Conservation (phyloP, 805 yeast species). For the Helenozyma rhizophorensis region DNA sequence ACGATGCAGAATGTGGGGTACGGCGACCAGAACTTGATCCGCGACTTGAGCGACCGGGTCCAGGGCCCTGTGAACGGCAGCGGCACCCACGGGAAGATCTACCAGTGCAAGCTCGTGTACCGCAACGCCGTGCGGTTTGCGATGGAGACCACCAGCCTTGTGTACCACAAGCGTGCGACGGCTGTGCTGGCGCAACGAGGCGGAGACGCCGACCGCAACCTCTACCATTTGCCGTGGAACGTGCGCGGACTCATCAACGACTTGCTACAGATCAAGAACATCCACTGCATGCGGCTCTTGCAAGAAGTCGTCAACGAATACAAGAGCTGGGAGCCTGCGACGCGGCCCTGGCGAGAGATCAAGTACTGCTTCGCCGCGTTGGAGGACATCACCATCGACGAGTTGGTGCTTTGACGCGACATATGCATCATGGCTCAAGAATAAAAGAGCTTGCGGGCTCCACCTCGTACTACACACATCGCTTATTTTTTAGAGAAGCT, state of each 20-base stretch:
- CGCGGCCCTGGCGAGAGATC: constrained; percentile 29
- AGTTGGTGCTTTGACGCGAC: constrained; percentile 15
- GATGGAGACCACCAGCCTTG: constrained; percentile 34
- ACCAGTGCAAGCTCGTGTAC: constrained; percentile 22
- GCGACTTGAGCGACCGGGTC: constrained; percentile 27
- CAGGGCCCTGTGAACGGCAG: constrained; percentile 19
- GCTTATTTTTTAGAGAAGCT: too few relatives aligned
- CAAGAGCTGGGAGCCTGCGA: constrained; percentile 25
- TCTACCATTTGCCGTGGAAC: constrained; percentile 36
- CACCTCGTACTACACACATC: too few relatives aligned
- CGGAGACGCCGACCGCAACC: constrained; percentile 12
- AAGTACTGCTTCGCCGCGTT: constrained; percentile 31
- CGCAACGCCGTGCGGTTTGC: constrained; percentile 26
- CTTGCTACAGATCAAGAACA: constrained; percentile 27
- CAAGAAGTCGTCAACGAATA: constrained; percentile 22
- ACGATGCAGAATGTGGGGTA: constrained; percentile 34
- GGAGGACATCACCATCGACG: constrained; percentile 27
- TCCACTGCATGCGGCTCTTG: constrained; percentile 21
- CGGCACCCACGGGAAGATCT: constrained; percentile 28
- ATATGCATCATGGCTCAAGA: too few relatives aligned
- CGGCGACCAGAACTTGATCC: constrained; percentile 26
- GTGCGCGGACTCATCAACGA: constrained; percentile 35
- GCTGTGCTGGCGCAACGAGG: background rate
- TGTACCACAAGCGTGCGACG: background rate
- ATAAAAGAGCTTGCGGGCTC: too few relatives aligned